phyloP scores from a whole-genome alignment of 768 basidiomycete species.

The Auricularia cornea region DNA sequence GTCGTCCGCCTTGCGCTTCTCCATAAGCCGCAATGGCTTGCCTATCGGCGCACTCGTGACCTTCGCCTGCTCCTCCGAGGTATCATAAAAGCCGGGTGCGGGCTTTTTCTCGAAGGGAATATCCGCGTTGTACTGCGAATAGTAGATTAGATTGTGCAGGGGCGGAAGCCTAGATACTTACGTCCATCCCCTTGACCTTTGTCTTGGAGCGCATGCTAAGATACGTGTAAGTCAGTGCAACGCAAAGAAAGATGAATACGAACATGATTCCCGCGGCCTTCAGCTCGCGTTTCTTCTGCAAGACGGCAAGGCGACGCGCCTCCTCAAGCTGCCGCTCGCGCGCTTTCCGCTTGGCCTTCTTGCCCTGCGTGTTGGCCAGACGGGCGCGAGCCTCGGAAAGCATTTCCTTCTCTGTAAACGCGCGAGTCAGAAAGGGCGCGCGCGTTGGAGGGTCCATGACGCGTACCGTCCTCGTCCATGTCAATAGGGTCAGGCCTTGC shows the following conservation, averaged over 20 bases:
- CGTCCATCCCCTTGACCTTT: conserved; percentile 97
- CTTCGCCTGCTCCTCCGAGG: conserved; percentile 85
- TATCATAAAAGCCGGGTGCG: conserved; percentile 94
- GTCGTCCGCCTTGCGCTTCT: conserved; percentile 90
- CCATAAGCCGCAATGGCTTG: conserved; percentile 81
- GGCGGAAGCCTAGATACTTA: conserved; percentile 39
- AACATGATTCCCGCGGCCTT: conserved; percentile 98
- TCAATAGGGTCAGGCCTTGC: conserved; percentile 98
- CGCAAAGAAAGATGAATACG: conserved; percentile 20
- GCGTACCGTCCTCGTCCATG: conserved; percentile 88
- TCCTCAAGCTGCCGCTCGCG: conserved; percentile 96
- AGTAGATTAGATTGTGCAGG: conserved; percentile 2
- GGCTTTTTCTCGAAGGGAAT: conserved; percentile 98
- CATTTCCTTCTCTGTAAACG: conserved; percentile 84
- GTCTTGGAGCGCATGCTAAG: conserved; percentile 82
- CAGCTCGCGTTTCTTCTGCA: conserved; percentile 96
- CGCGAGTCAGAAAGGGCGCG: conserved; percentile 24
- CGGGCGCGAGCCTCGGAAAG: conserved; percentile 96
- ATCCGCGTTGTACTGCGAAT: conserved; percentile 83
- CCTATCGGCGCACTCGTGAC: conserved; percentile 84
- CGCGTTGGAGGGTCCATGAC: conserved; percentile 30
- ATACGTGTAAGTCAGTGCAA: not conserved
- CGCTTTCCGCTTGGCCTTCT: conserved; percentile 98
- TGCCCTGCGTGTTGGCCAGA: conserved; percentile 97
- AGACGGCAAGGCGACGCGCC: conserved; percentile 82